Evolutionary conservation across 805 yeast species (phyloP), one percentile per base, ranked within the genome.

Genomic region (Myxozyma vanderwaltii): DNA sequence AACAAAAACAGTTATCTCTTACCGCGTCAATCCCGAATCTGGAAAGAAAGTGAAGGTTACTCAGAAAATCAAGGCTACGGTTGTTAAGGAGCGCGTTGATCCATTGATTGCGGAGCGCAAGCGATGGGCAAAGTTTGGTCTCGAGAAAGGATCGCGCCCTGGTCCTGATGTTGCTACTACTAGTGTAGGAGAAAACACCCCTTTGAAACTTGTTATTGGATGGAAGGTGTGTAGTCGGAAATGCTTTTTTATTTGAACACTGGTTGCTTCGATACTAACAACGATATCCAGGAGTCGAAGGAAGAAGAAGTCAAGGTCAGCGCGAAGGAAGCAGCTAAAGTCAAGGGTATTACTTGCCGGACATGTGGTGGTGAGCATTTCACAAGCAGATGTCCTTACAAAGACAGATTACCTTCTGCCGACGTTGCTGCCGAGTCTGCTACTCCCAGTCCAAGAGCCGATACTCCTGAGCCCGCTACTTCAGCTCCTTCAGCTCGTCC

Each of bases 331-430:
- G 73, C 75, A 54, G 79, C 74, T 71, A 76, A 74, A 69, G 76
- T 76, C 72, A 80, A 72, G 78, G 76, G 73, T 65, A 75, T 75
- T 72, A 77, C 77, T 68, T 94, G 99, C 83, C 89, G 97, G 82
- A 78, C 82, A 56, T 94, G 99, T 86, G 88, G 88, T 62, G 97
- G 96, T 72, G 87, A 84, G 67, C 99, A 94, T 81, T 89, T 86
- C 82, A 88, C 97, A 43, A 78, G 90, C 74, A 86, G 87, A 78
- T 94, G 99, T 88, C 99, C 99, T 64, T 90, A 84, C 82, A 91
- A 88, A 78, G 95, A 87, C 69, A 88, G 94, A 39, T 79, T 92
- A 73, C 89, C 86, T 36, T 78, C 80, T 27, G 79, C 77, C 38
- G 75, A 77, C 35, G 67, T 68, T 33, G 79, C 82, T 7, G 77